A percentile compares a stretch with the other conserved stretches of the same genome.
Evolutionary conservation across 306 rosid species (phyloP).

Genomic region (Dryas alaskensis): DNA sequence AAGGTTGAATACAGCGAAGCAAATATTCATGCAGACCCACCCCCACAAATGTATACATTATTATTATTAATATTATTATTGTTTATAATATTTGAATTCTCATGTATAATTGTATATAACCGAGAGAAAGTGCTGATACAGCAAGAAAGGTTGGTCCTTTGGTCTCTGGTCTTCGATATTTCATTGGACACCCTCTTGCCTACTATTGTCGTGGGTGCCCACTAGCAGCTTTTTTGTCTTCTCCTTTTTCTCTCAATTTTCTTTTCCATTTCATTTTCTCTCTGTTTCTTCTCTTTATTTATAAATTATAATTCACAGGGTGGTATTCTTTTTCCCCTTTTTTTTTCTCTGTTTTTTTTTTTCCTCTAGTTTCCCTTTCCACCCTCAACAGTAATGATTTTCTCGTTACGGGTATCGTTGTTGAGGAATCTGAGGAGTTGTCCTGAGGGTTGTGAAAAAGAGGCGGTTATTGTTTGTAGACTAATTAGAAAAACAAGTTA

Average conservation of each 20-base stretch:
- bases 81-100: slow-evolving; percentile 11
- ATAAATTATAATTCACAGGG: slow-evolving; percentile 3
- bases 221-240: slow-evolving; percentile 54
- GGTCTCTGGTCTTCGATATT: slow-evolving; percentile 27
- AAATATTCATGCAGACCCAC: slow-evolving; percentile 47
- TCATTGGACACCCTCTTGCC: slow-evolving; percentile 31
- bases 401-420: slow-evolving; percentile 58
- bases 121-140: slow-evolving; percentile 38
- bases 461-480: slow-evolving; percentile 28
- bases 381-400: slow-evolving; percentile 52
- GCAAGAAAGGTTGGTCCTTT: slow-evolving; percentile 28
- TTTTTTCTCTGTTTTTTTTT: background rate
- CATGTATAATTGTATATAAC: slow-evolving; percentile 7
- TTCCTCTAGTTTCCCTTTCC: slow-evolving; percentile 20
- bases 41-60: slow-evolving; percentile 30
- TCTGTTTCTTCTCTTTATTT: slow-evolving; percentile 3
- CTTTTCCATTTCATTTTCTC: background rate
- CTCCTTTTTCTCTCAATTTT: slow-evolving; percentile 9
- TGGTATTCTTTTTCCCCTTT: background rate
- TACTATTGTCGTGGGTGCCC: slow-evolving; percentile 56
- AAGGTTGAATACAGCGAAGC: slow-evolving; percentile 65
- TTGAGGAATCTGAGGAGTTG: slow-evolving; percentile 58
- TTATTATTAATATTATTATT: slow-evolving; percentile 4
- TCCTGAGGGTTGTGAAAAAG: slow-evolving; percentile 31
- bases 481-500: background rate